A percentile compares a stretch with the other conserved stretches of the same genome.
phyloP scores from a whole-genome alignment of 176 grass and related monocot species.

The Ensete glaucum region DNA sequence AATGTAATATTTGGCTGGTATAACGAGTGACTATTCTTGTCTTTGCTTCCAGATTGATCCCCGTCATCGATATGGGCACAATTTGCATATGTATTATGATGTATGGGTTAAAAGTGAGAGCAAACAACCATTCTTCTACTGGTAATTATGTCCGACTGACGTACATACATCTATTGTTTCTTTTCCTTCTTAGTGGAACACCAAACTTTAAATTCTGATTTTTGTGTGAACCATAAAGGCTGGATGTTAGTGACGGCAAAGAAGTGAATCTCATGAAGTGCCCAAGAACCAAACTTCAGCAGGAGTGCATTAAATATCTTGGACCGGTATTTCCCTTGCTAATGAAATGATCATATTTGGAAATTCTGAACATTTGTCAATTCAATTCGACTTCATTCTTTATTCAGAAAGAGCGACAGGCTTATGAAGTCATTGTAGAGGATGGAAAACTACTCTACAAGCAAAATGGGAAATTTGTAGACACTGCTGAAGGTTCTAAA shows the following conservation, averaged over 20 bases:
- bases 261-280: conserved; percentile 86
- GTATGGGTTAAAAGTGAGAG: conserved; percentile 17
- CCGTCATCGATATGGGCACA: conserved; percentile 66
- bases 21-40: background rate
- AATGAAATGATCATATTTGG: background rate
- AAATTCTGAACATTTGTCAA: background rate
- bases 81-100: conserved; percentile 20
- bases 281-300: conserved; percentile 68
- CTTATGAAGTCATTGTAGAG: conserved; percentile 64
- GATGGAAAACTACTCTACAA: conserved; percentile 57
- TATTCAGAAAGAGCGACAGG: conserved; percentile 65
- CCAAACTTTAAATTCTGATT: background rate
- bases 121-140: conserved; percentile 16
- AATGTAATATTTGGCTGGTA: background rate
- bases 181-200: background rate
- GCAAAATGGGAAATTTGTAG: conserved; percentile 37
- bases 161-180: background rate
- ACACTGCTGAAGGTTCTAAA: conserved; percentile 69
- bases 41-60: conserved; percentile 79
- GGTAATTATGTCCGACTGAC: background rate
- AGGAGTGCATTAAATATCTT: conserved; percentile 32
- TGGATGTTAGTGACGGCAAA: conserved; percentile 95
- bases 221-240: conserved; percentile 38
- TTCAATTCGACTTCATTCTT: background rate
- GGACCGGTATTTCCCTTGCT: conserved; percentile 45